Evolutionary conservation across 2,329 filamentous ascomycete genomes (phyloP).

Genomic region (Aspergillus intermedius): DNA sequence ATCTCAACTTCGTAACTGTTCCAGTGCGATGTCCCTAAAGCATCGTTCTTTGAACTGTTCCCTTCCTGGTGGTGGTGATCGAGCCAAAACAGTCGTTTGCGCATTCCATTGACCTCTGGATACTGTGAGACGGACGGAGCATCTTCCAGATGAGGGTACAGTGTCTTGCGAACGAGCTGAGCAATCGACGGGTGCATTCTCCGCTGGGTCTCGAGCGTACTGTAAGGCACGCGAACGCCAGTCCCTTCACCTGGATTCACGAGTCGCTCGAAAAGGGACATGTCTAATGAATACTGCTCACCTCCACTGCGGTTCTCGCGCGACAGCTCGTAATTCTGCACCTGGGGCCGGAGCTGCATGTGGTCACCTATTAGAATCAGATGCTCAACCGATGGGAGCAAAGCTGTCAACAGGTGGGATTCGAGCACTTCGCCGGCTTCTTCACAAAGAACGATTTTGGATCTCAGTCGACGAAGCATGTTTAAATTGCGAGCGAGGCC

Average conservation of each 20-base stretch:
- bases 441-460: constrained; percentile 38
- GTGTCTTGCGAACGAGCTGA: constrained; percentile 48
- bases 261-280: constrained; percentile 49
- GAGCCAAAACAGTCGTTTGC: constrained; percentile 46
- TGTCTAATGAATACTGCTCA: constrained; percentile 40
- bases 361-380: constrained; percentile 42
- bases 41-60: constrained; percentile 15
- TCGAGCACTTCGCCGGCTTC: constrained; percentile 42
- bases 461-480: constrained; percentile 38
- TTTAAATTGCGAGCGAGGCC: constrained; percentile 45
- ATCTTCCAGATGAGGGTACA: constrained; percentile 55
- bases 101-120: constrained; percentile 45
- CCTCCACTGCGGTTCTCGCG: constrained; percentile 27
- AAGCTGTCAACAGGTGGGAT: constrained; percentile 34
- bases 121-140: constrained; percentile 29
- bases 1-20: constrained; percentile 57
- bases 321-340: constrained; percentile 32
- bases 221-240: constrained; percentile 28
- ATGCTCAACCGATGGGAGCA: constrained; percentile 39
- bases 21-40: constrained; percentile 37
- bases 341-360: constrained; percentile 37
- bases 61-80: constrained; percentile 43
- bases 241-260: constrained; percentile 21
- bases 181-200: constrained; percentile 62
- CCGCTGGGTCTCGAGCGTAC: constrained; percentile 51